Conservation (phyloP, 1,139 yeast species). For the Arxiozyma slooffiae region DNA sequence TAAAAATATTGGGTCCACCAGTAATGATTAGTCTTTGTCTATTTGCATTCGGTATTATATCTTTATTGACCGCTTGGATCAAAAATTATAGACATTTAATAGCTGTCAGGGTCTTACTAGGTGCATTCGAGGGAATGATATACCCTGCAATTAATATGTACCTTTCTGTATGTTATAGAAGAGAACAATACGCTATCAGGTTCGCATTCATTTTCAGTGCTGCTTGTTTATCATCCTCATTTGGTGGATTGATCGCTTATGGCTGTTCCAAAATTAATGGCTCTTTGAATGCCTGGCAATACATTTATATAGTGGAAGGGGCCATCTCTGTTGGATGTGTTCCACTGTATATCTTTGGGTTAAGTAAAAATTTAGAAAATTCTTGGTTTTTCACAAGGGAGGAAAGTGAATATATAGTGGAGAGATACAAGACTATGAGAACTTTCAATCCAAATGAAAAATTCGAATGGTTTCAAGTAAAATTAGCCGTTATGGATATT, state of each 20-base stretch:
- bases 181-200: conserved; percentile 37
- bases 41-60: conserved; percentile 43
- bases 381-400: conserved; percentile 39
- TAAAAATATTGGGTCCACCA: conserved; percentile 31
- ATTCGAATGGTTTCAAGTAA: conserved; percentile 37
- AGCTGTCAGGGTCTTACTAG: conserved; percentile 40
- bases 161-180: conserved; percentile 35
- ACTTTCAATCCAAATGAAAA: conserved; percentile 32
- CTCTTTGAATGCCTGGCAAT: conserved; percentile 41
- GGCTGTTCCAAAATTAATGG: conserved; percentile 36
- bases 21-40: conserved; percentile 26
- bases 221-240: conserved; percentile 38
- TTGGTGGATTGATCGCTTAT: conserved; percentile 40
- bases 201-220: conserved; percentile 37
- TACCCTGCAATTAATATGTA: conserved; percentile 39
- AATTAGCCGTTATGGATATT: conserved; percentile 34
- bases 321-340: conserved; percentile 44
- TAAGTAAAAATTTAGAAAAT: conserved; percentile 23
- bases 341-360: conserved; percentile 30
- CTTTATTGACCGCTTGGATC: conserved; percentile 42
- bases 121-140: conserved; percentile 49
- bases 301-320: conserved; percentile 49
- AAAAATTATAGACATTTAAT: conserved; percentile 38
- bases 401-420: conserved; percentile 40
- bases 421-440: conserved; percentile 35